Base-by-base conservation (phyloP, 164 flowering plant species). In the Stephania yunnanensis region DNA sequence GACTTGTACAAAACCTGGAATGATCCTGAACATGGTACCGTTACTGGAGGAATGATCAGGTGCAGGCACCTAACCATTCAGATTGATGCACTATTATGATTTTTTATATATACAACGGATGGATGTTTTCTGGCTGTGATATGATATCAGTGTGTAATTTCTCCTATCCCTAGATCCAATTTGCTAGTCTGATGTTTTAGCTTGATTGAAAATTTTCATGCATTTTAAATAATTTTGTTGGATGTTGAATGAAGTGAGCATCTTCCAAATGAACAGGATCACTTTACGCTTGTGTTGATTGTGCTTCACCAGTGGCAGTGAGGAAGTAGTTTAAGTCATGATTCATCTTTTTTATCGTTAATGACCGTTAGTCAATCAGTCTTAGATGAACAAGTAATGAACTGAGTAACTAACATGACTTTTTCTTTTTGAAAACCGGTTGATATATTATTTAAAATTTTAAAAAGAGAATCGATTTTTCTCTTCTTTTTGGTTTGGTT, bases 1-100 rank as follows among this genome's bases (percentile, higher is more conserved):
- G 78, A 76, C 65, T 50, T 76, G 29, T 76, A 71, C 70, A 76
- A 71, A 76, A 71, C 71, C 42, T 71, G 78, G 78, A 74, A 76
- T 10, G 78, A 76, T 76, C 78, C 78, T 63, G 48, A 46, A 46
- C 70, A 58, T 31, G 78, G 78, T 29, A 71, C 78, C 12, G 74
- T 76, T 46, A 71, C 74, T 71, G 78, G 78, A 71, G 78, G 78
- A 52, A 76, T 76, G 78, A 50, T 76, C 69, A 76, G 74, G 78
- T 76, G 36, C 29, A 17, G 10, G 36, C 9, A 46, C 20, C 29
- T 42, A 25, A 11, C 19, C 44, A 22, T 74, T 10, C 6, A 31
- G 36, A 30, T 74, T 19, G 66, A 61, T 20, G 22, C 66, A 17
- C 2, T 61, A 6, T 2, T 19, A 20, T 17, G 66, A 20, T 7